A percentile compares a stretch with the other conserved stretches of the same genome.
phyloP scores from a whole-genome alignment of 2,329 filamentous ascomycete genomes.

The Pyricularia sp. region DNA sequence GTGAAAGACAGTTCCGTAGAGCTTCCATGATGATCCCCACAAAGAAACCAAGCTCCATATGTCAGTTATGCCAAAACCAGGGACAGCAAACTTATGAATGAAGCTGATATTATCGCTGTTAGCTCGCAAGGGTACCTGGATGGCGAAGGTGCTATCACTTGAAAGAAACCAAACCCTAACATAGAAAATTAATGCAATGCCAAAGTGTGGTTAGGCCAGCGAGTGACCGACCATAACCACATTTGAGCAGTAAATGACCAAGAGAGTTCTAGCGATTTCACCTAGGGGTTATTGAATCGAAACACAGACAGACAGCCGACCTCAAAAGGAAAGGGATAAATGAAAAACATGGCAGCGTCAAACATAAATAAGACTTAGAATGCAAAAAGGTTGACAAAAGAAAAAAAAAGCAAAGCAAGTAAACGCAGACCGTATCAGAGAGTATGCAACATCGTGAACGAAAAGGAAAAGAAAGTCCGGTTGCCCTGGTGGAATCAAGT shows the following conservation, averaged over 20 bases:
- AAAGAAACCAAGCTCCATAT: not conserved
- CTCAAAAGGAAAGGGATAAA: not conserved
- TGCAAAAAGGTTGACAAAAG: not conserved
- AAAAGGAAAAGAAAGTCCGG: conserved; percentile 1
- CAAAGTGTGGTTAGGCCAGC: not conserved
- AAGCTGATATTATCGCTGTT: not conserved
- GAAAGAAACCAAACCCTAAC: not conserved
- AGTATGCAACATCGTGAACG: not conserved
- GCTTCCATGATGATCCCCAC: not conserved
- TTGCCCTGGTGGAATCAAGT: not conserved
- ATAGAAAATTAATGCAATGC: not conserved
- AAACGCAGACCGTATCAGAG: conserved; percentile 3
- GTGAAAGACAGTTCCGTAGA: not conserved
- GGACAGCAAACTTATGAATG: not conserved
- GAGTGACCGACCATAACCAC: not conserved
- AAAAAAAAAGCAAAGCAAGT: conserved; percentile 1
- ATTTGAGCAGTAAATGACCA: not conserved
- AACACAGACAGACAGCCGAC: not conserved
- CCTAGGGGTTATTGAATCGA: not conserved
- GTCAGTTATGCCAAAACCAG: not conserved
- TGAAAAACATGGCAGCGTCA: not conserved
- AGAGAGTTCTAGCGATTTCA: not conserved
- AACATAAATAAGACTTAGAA: not conserved
- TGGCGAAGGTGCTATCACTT: not conserved
- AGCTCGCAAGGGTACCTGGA: not conserved